Base-by-base conservation (phyloP, 2,329 filamentous ascomycete genomes). In the Arthroderma sp. region DNA sequence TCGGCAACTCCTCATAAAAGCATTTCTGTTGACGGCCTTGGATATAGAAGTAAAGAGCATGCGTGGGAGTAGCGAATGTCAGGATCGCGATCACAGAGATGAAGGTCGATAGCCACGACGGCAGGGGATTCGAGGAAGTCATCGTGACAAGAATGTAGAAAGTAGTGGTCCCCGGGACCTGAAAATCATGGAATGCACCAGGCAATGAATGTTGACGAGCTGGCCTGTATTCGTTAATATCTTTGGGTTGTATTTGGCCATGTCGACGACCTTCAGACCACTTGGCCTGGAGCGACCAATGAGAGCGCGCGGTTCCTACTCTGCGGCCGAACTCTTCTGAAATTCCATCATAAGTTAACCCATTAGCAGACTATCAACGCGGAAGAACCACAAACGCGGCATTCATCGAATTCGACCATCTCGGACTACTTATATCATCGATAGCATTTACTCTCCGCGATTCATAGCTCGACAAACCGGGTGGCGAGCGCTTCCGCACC, bases 1-100 rank as follows among this genome's bases (percentile, higher is more conserved):
- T 95, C 53, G 91, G 88, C 48, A 98, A 77, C 67, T 96, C 89
- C 71, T 98, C 91, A 69, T 84, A 94, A 78, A 98, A 98, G 70
- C 91, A 98, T 70, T 93, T 95, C 54, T 85, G 82, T 52, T 77
- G 71, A 41, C 77, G 75, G 58, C 83, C 85, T 63, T 96, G 87
- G 64, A 96, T 81, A 72, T 84, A 96, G 74, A 98, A 94, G 78
- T 94, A 89, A 47, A 98, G 77, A 46, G 88, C 87, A 61, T 87
- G 83, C 50, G 83, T 78, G 48, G 80, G 78, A 32, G 73, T 60
- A 39, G 75, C 61, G 49, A 73, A 60, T 54, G 68, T 66, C 64
- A 88, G 71, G 49, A 81, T 72, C 58, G 86, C 71, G 53, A 85
- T 65, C 48, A 83, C 67, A 50, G 84, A 69, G 58, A 83, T 64